These are phyloP conservation scores for Ganoderma boninense DNA, from an alignment of 1,284 basidiomycete species.

Conservation along the genomic window DNA sequence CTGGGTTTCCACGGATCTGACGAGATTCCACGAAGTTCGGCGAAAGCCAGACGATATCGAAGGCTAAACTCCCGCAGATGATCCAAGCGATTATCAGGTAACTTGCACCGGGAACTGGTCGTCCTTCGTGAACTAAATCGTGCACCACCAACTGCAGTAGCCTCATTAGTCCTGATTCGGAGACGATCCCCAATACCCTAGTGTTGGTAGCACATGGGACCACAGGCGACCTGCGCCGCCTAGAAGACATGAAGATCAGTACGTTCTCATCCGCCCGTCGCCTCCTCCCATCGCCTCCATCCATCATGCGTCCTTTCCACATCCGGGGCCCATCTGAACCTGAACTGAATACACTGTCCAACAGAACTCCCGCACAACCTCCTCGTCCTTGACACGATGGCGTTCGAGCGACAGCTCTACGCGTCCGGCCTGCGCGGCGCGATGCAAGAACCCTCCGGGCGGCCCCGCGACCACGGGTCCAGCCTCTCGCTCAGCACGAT, in stretches of 20 bases:
- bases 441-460: conserved; percentile 66
- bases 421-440: conserved; percentile 59
- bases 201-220: conserved; percentile 80
- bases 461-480: conserved; percentile 55
- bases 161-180: conserved; percentile 81
- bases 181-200: conserved; percentile 74
- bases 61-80: conserved; percentile 73
- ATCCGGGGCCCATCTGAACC: conserved; percentile 19
- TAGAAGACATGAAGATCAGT: conserved; percentile 84
- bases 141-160: conserved; percentile 52
- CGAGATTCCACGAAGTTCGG: conserved; percentile 64
- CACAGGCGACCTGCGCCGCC: conserved; percentile 58
- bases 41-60: conserved; percentile 76
- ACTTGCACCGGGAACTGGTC: conserved; percentile 8
- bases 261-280: conserved; percentile 37
- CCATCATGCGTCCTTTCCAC: conserved; percentile 25
- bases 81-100: conserved; percentile 81
- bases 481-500: conserved; percentile 64
- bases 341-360: conserved; percentile 23
- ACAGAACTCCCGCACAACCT: conserved; percentile 79
- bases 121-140: conserved; percentile 15
- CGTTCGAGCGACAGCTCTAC: conserved; percentile 69
- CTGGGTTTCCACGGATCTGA: conserved; percentile 31
- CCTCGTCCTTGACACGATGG: conserved; percentile 72
- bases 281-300: not conserved